These are phyloP conservation scores for Plasmodium malariae DNA, from an alignment of 169 alveolate species.

Conservation along the genomic window DNA sequence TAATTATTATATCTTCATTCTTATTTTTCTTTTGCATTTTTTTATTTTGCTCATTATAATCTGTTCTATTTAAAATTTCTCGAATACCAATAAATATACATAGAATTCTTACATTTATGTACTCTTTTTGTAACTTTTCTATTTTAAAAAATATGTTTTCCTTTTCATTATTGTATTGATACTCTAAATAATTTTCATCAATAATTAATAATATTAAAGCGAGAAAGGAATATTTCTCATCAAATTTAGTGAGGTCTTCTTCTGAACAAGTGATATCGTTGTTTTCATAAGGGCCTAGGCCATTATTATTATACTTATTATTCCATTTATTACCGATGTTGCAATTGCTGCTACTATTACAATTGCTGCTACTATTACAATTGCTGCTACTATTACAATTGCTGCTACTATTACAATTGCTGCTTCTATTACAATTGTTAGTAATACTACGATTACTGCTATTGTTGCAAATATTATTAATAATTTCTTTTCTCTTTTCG, in stretches of 20 bases:
- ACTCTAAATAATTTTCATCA: slow-evolving; percentile 41
- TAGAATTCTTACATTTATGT: slow-evolving; percentile 31
- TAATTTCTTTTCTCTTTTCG: slow-evolving; percentile 10
- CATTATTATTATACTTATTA: too few species aligned
- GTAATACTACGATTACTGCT: not conserved
- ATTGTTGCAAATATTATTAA: not conserved
- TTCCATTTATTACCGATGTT: not conserved
- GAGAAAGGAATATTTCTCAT: slow-evolving; percentile 18
- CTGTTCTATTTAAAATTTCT: slow-evolving; percentile 39
- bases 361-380: not conserved
- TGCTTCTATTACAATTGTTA: not conserved
- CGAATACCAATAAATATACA: slow-evolving; percentile 73
- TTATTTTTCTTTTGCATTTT: not conserved
- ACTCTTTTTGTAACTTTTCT: slow-evolving; percentile 37
- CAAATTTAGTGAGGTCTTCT: not conserved
- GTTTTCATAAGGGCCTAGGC: too few species aligned
- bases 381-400: not conserved
- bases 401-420: not conserved
- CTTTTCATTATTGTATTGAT: not conserved
- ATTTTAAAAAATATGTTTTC: slow-evolving; percentile 28
- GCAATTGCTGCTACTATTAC: not conserved
- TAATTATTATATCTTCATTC: slow-evolving; percentile 16
- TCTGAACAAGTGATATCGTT: not conserved
- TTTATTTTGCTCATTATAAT: not conserved
- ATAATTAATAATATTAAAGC: slow-evolving; percentile 44